phyloP scores from a whole-genome alignment of 2,329 filamentous ascomycete genomes.

The Ophiostoma quercus region DNA sequence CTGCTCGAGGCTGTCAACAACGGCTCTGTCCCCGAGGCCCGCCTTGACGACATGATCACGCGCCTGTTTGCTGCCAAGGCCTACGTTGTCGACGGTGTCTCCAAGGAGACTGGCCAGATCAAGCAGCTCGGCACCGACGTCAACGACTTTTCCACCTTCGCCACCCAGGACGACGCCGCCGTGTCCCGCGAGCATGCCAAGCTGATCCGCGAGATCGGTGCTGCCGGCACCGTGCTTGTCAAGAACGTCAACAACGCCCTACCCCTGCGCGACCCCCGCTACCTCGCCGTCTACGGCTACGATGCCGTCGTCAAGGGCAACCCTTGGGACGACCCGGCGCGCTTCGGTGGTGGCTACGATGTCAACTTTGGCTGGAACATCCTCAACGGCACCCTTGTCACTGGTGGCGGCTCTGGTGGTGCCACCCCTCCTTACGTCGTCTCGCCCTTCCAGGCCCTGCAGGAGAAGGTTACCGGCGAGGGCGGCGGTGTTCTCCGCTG shows the following conservation, averaged over 20 bases:
- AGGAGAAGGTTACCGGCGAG: constrained; percentile 43
- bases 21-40: constrained; percentile 63
- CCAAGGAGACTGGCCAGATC: constrained; percentile 33
- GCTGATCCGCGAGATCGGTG: constrained; percentile 48
- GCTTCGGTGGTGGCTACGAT: constrained; percentile 36
- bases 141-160: neutral
- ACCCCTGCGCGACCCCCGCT: constrained; percentile 42
- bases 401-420: constrained; percentile 48
- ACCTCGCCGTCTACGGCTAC: constrained; percentile 57
- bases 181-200: constrained; percentile 36
- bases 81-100: constrained; percentile 31
- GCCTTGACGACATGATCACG: constrained; percentile 74
- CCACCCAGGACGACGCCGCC: neutral
- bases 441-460: constrained; percentile 53
- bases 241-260: constrained; percentile 60
- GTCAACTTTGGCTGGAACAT: constrained; percentile 49
- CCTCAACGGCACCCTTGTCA: constrained; percentile 47
- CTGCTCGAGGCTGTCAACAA: constrained; percentile 71
- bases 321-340: constrained; percentile 46
- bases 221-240: constrained; percentile 53
- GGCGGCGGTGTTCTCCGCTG: constrained; percentile 57
- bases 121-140: constrained; percentile 39
- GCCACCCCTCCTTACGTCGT: constrained; percentile 44
- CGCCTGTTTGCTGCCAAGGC: constrained; percentile 41
- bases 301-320: constrained; percentile 50